Evolutionary conservation across 2,329 filamentous ascomycete species (phyloP).

Genomic region (Fusarium cicatricum): DNA sequence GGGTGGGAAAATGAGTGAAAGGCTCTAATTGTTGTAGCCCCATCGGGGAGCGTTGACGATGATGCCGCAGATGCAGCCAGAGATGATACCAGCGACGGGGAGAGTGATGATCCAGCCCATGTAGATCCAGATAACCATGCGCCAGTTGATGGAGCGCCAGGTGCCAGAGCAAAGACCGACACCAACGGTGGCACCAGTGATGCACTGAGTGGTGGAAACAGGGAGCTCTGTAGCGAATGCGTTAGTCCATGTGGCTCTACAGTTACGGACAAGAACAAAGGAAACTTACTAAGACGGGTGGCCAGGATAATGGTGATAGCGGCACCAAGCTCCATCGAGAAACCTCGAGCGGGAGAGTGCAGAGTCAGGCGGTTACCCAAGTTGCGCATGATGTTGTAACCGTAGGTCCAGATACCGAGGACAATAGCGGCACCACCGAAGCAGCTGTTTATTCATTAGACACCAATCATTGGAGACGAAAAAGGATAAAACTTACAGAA

Average conservation of each 20-base stretch:
- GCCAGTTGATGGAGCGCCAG: conserved; percentile 68
- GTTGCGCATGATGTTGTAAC: conserved; percentile 72
- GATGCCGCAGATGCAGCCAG: conserved; percentile 68
- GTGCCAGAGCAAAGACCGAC: conserved; percentile 69
- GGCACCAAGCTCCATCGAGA: conserved; percentile 67
- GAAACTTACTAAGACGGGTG: conserved; percentile 61
- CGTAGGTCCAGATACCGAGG: conserved; percentile 68
- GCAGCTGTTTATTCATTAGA: conserved; percentile 36
- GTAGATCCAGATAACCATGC: conserved; percentile 68
- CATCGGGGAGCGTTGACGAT: conserved; percentile 68
- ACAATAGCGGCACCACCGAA: conserved; percentile 62
- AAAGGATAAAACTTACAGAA: conserved; percentile 51
- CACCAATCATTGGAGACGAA: background rate
- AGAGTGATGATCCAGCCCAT: conserved; percentile 69
- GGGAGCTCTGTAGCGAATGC: conserved; percentile 55
- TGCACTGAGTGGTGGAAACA: conserved; percentile 72
- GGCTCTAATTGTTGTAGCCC: conserved; percentile 37
- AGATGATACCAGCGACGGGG: conserved; percentile 63
- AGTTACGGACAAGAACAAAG: background rate
- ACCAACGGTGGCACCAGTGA: conserved; percentile 68
- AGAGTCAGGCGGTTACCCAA: conserved; percentile 69
- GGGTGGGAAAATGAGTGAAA: background rate
- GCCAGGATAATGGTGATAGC: conserved; percentile 70
- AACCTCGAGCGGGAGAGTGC: conserved; percentile 67
- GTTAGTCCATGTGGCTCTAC: background rate